Evolutionary conservation across 257 asterid species (phyloP).

Genomic region (Scutellaria galericulata): DNA sequence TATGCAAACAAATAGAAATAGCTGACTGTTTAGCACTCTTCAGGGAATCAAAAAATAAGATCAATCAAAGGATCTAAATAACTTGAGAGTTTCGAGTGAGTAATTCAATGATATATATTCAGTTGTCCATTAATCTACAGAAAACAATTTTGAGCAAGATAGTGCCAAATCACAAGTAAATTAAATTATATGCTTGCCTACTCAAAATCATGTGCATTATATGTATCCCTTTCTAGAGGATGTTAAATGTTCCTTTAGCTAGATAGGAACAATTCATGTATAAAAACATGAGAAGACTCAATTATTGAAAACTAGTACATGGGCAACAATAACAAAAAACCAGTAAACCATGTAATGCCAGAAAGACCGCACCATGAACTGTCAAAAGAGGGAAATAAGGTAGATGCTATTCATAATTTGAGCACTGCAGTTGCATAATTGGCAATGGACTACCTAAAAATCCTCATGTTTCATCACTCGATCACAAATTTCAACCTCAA

Average conservation of each 20-base stretch:
- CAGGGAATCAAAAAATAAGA: neutral
- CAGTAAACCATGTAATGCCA: neutral
- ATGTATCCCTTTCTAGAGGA: neutral
- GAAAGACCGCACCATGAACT: neutral
- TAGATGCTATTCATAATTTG: neutral
- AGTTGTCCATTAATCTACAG: neutral
- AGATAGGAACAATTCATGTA: neutral
- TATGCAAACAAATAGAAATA: neutral
- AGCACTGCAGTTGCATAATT: conserved; percentile 29
- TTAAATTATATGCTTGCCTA: neutral
- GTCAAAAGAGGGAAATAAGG: neutral
- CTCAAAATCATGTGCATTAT: neutral
- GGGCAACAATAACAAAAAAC: neutral
- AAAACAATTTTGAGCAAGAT: neutral
- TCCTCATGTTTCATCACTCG: conserved; percentile 7
- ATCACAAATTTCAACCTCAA: conserved; percentile 19
- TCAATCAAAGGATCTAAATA: neutral
- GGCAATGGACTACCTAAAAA: conserved; percentile 12
- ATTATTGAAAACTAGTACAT: neutral
- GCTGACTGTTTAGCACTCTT: neutral
- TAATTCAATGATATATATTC: neutral
- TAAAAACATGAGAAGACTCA: neutral
- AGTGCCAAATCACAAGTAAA: neutral
- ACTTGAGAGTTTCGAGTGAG: neutral
- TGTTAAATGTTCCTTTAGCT: neutral